These are phyloP conservation scores for Houttuynia cordata DNA, from an alignment of 164 flowering plant species.

Conservation along the genomic window DNA sequence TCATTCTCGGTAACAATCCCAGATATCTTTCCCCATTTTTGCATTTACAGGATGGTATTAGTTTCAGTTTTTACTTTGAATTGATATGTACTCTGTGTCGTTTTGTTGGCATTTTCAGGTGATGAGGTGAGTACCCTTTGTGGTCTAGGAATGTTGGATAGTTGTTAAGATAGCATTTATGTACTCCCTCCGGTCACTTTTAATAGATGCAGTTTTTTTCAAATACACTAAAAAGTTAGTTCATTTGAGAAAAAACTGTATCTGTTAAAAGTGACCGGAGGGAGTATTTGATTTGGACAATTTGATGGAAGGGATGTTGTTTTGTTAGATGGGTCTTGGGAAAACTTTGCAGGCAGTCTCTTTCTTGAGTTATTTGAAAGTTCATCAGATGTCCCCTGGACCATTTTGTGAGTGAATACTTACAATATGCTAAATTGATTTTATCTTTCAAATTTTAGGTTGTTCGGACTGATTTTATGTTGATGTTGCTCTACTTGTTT, in stretches of 20 bases:
- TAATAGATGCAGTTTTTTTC: no score
- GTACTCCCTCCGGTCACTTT: no score
- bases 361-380: constrained; percentile 75
- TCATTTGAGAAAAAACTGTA: no score
- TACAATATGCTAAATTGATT: neutral
- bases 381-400: constrained; percentile 33
- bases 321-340: constrained; percentile 90
- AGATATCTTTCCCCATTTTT: neutral
- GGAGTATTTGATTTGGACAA: neutral
- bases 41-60: neutral
- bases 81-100: neutral
- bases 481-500: neutral
- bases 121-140: constrained; percentile 54
- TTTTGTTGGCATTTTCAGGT: constrained; percentile 37
- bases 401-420: constrained; percentile 67
- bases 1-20: constrained; percentile 51
- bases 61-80: neutral
- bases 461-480: neutral
- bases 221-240: no score
- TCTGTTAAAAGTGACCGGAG: no score
- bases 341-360: constrained; percentile 89
- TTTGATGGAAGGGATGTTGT: neutral
- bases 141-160: neutral
- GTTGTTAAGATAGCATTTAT: neutral
- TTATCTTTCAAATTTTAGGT: neutral